Evolutionary conservation across 2,329 filamentous ascomycete genomes (phyloP).

Genomic region (Harringtonia aguacate): DNA sequence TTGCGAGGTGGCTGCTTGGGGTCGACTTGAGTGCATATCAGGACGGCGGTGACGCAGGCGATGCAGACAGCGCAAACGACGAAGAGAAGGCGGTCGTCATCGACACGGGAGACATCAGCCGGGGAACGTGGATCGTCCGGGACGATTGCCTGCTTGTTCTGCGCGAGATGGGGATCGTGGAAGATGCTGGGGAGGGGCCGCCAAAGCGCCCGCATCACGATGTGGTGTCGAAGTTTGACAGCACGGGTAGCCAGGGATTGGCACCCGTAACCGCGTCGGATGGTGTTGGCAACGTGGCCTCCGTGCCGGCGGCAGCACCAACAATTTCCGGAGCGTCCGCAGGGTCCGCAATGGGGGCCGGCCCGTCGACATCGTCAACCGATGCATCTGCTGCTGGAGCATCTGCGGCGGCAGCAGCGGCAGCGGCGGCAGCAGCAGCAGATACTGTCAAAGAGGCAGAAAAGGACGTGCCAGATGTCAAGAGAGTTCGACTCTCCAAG

Average conservation of each 20-base stretch:
- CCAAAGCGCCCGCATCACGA: slow-evolving; percentile 13
- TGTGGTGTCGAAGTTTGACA: background rate
- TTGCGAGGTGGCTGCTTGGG: slow-evolving; percentile 56
- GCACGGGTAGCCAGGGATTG: background rate
- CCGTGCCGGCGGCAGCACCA: too few species aligned
- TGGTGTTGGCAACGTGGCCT: background rate
- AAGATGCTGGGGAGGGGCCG: slow-evolving; percentile 41
- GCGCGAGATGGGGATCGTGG: slow-evolving; percentile 66
- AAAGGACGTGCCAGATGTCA: slow-evolving; percentile 22
- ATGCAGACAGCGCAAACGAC: slow-evolving; percentile 7
- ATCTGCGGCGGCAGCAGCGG: slow-evolving; percentile 2
- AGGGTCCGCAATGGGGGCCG: too few species aligned
- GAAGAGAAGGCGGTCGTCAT: slow-evolving; percentile 35
- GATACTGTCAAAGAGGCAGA: slow-evolving; percentile 9
- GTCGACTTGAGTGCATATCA: slow-evolving; percentile 21
- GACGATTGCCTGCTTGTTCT: slow-evolving; percentile 76
- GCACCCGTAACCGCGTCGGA: background rate
- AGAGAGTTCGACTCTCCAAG: slow-evolving; percentile 41
- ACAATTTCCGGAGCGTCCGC: too few species aligned
- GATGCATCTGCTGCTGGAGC: slow-evolving; percentile 3
- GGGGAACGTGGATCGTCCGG: slow-evolving; percentile 69
- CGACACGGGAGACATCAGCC: slow-evolving; percentile 61
- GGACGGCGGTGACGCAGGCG: background rate
- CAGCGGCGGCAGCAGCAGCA: slow-evolving; percentile 10
- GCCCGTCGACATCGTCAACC: background rate